Evolutionary conservation across 495 filamentous ascomycete species (phyloP), one percentile per base, ranked within the genome.

Genomic region (Hypoxylon crocopeplum): DNA sequence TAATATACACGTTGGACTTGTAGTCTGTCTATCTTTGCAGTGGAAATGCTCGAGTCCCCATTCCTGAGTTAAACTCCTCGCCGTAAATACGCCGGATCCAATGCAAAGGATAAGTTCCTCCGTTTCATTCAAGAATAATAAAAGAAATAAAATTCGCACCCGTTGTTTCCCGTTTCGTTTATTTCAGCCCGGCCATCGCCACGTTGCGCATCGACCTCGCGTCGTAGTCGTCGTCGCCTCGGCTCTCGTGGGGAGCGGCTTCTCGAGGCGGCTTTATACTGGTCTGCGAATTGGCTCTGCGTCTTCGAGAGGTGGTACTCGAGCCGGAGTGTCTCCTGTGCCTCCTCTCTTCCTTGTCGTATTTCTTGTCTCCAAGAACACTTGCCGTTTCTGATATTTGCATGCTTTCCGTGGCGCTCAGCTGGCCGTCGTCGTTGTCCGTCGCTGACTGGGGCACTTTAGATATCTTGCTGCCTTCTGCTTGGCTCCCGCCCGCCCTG

Each of bases 141-240:
- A 6, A 34, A 34, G n/a, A 34, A 34, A 3, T n/a, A 34, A 34
- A 13, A 17, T 17, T 38, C 17, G n/a, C 15, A n/a, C 17, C 13
- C 16, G 16, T 52, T 52, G 27, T 30, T 24, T 51, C 20, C 41
- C 16, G 25, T 40, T 41, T 32, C 24, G 8, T 13, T 38, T 52
- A 62, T 68, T 67, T 70, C 46, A 64, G 33, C 49, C 68, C 68
- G 38, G 65, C 53, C 61, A 70, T 48, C 22, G 65, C 60, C 44
- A 70, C 64, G 29, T 61, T 70, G 41, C 68, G 68, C 68, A 70
- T 68, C 10, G 68, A 70, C 52, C 61, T 58, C 29, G 61, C n/a
- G 52, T 70, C 68, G 38, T 58, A 70, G 21, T 70, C 62, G 33
- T n/a, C 6, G 6, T 59, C 58, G 40, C 39, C 15, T 17, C 48